Evolutionary conservation across 169 alveolate species (phyloP).

Genomic region (Toxoplasma gondii): DNA sequence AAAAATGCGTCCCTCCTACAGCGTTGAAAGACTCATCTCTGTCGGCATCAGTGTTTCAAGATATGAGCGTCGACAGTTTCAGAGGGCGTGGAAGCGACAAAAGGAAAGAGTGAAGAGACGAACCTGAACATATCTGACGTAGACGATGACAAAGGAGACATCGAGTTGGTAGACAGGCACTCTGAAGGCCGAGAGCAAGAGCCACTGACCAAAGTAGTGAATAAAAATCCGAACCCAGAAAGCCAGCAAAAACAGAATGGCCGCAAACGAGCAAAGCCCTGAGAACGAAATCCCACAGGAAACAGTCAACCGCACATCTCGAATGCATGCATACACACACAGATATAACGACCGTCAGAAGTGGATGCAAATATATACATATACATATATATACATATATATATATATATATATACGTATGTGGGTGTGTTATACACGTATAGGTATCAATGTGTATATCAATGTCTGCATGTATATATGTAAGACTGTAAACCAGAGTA

Average conservation of each 20-base stretch:
- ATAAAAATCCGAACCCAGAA: constrained; percentile 21
- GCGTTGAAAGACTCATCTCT: background rate
- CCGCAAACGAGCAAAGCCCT: constrained; percentile 29
- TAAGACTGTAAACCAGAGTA: no score
- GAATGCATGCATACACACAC: background rate
- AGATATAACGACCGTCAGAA: background rate
- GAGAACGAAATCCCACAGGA: no score
- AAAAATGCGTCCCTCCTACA: background rate
- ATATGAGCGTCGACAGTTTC: no score
- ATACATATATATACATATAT: no score
- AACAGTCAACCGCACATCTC: no score
- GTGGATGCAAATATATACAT: background rate
- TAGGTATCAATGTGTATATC: no score
- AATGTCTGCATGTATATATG: no score
- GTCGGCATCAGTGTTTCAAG: no score
- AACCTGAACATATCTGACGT: constrained; percentile 22
- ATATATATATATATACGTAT: no score
- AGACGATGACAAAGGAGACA: constrained; percentile 12
- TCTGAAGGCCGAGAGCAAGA: constrained; percentile 36
- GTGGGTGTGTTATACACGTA: no score
- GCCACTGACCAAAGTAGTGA: constrained; percentile 31
- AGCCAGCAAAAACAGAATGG: constrained; percentile 11
- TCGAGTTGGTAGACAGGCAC: constrained; percentile 32
- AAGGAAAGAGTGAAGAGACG: background rate
- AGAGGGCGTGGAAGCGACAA: no score